These are phyloP conservation scores for Euclidium syriacum DNA, from an alignment of 345 rosid species.

Conservation along the genomic window DNA sequence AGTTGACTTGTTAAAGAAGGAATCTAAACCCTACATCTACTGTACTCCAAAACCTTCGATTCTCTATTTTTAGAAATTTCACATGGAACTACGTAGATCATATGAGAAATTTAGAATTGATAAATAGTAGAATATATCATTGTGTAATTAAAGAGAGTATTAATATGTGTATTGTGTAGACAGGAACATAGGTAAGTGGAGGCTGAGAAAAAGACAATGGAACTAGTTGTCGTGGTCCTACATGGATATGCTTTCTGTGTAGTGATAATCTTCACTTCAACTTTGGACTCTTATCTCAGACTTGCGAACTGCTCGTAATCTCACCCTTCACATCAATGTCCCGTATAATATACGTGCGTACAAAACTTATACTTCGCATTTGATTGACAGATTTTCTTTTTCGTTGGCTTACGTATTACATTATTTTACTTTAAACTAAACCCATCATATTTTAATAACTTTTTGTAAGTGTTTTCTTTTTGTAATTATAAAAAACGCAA, in stretches of 20 bases:
- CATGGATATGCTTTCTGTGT: constrained; percentile 28
- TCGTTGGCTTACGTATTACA: not conserved
- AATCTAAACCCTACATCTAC: constrained; percentile 24
- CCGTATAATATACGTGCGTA: not conserved
- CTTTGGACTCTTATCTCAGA: constrained; percentile 31
- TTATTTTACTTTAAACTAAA: not conserved
- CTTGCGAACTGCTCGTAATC: constrained; percentile 15
- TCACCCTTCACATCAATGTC: constrained; percentile 27
- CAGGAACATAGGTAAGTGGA: constrained; percentile 23
- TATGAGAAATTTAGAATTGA: not conserved
- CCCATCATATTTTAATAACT: too few relatives aligned
- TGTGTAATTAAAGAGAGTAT: constrained; percentile 17
- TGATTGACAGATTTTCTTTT: not conserved
- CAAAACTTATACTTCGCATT: constrained; percentile 5
- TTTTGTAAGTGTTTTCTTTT: too few relatives aligned
- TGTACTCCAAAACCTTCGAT: constrained; percentile 24
- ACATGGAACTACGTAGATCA: constrained; percentile 11
- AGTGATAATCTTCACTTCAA: constrained; percentile 26
- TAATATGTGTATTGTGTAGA: constrained; percentile 13
- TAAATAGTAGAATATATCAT: not conserved
- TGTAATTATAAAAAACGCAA: too few relatives aligned
- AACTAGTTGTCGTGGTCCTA: constrained; percentile 37
- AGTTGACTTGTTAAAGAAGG: constrained; percentile 20
- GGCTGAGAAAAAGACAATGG: constrained; percentile 19
- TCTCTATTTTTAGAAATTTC: constrained; percentile 29